Base-by-base conservation (phyloP, 1,284 basidiomycete species). In the Peniophora sp. region DNA sequence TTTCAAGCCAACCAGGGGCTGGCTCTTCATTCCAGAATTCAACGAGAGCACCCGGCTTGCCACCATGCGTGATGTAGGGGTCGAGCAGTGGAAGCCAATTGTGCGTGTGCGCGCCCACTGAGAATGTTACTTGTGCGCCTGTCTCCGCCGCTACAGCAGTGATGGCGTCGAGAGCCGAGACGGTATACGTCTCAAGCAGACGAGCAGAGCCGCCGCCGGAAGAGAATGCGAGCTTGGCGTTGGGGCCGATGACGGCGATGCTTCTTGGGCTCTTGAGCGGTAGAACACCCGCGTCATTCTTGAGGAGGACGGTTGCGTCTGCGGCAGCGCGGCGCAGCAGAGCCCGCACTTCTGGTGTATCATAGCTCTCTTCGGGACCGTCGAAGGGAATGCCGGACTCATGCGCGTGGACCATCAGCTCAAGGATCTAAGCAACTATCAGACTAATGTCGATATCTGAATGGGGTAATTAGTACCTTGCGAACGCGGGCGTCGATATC, bases 301-400 rank as follows among this genome's bases (percentile, higher is more conserved):
- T 85, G 49, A 89, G 68, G 23, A 89, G 67, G 14, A 89, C 85
- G 55, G 84, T 79, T 0, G 79, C 76, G 52, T 83, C 78, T 3
- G 75, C 72, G 11, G 83, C 83, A 1, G 85, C 62, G 50, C 73
- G 70, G 41, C 83, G 68, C 51, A 78, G 76, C 53, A 87, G 83
- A 3, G 62, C 57, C 15, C 78, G 68, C 12, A 69, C 66, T 52
- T 80, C 74, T 0, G 74, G 72, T 22, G 76, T 75, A 58, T 84
- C 81, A 3, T 77, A 77, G 3, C 77, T 70, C 55, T 87, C 81
- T 42, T 71, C 59, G 10, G 81, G 81, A 57, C 85, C 81, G 14
- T 81, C 81, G 57, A 76, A 84, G 0, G 85, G 80, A 11, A 82
- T 69, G 49, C 83, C 72, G 0, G 80, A 74, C n/a, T 57, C 66